Percentiles rank a stretch among this genome's conserved stretches.
Evolutionary conservation across 768 basidiomycete genomes (phyloP).

Genomic region (Hygrocybe coccinea): DNA sequence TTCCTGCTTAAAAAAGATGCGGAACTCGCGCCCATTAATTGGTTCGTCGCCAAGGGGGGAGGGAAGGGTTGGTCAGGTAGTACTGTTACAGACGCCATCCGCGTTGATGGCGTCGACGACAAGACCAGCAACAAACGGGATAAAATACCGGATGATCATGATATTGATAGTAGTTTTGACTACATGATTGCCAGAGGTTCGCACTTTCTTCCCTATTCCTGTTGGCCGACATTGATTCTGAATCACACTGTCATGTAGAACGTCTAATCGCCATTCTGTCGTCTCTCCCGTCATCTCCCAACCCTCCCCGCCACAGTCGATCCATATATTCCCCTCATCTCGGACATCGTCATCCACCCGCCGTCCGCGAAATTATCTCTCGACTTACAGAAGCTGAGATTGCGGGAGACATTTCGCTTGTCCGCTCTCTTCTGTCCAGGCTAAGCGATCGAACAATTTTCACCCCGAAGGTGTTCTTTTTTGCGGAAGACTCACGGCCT

Average conservation of each 20-base stretch:
- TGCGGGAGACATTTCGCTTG: slow-evolving; percentile 61
- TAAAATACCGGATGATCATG: background rate
- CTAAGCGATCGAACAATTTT: slow-evolving; percentile 59
- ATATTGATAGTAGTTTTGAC: slow-evolving; percentile 20
- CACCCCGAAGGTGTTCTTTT: slow-evolving; percentile 80
- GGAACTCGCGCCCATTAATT: slow-evolving; percentile 66
- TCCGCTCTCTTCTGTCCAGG: slow-evolving; percentile 56
- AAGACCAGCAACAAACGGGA: slow-evolving; percentile 13
- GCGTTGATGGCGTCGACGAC: slow-evolving; percentile 52
- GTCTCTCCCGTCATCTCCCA: slow-evolving; percentile 28
- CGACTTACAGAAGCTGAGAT: slow-evolving; percentile 76
- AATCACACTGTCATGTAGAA: slow-evolving; percentile 25
- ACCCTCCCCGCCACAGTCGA: slow-evolving; percentile 7
- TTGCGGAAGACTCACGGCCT: slow-evolving; percentile 78
- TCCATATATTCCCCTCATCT: slow-evolving; percentile 19
- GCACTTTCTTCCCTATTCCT: slow-evolving; percentile 3
- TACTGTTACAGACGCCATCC: slow-evolving; percentile 46
- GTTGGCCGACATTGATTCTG: background rate
- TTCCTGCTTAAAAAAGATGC: slow-evolving; percentile 76
- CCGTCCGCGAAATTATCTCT: slow-evolving; percentile 46
- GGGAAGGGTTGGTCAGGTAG: slow-evolving; percentile 14
- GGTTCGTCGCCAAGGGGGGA: slow-evolving; percentile 45
- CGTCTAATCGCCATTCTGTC: slow-evolving; percentile 37
- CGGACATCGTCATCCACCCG: slow-evolving; percentile 35
- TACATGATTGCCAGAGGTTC: slow-evolving; percentile 41